Evolutionary conservation across 441 rosid species (phyloP).

Genomic region (Euphorbia schlechtendalii): DNA sequence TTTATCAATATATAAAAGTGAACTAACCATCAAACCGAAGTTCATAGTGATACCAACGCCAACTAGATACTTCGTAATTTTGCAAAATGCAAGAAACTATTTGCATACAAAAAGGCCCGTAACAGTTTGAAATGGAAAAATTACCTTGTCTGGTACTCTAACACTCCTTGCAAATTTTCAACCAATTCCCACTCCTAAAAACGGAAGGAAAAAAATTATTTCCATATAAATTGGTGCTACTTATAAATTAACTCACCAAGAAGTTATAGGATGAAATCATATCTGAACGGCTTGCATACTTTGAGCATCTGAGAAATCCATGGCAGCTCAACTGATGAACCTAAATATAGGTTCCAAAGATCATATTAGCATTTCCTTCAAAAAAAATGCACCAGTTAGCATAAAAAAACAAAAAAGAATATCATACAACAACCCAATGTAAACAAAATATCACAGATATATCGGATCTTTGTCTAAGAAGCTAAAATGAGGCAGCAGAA

Average conservation of each 20-base stretch:
- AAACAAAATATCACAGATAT: neutral
- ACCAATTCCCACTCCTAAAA: constrained; percentile 87
- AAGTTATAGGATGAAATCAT: constrained; percentile 16
- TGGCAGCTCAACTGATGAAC: constrained; percentile 81
- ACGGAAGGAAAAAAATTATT: neutral
- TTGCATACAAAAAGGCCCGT: neutral
- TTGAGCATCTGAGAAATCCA: constrained; percentile 94
- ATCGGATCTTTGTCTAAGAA: neutral
- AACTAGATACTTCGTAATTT: constrained; percentile 6
- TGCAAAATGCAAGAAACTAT: neutral
- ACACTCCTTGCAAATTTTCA: constrained; percentile 71
- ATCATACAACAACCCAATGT: neutral
- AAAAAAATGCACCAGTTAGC: neutral
- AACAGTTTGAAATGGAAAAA: neutral
- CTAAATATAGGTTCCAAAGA: constrained; percentile 30
- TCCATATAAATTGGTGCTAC: constrained; percentile 2
- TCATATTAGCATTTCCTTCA: neutral
- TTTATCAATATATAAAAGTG: neutral
- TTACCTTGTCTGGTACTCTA: constrained; percentile 90
- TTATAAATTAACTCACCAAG: constrained; percentile 6
- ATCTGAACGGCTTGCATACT: constrained; percentile 94
- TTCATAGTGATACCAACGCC: neutral
- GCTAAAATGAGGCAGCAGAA: neutral
- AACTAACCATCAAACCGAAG: constrained; percentile 7
- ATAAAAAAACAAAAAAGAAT: neutral